These are phyloP conservation scores for Nadsonia commutata DNA, from an alignment of 1,139 yeast genomes.

Conservation along the genomic window DNA sequence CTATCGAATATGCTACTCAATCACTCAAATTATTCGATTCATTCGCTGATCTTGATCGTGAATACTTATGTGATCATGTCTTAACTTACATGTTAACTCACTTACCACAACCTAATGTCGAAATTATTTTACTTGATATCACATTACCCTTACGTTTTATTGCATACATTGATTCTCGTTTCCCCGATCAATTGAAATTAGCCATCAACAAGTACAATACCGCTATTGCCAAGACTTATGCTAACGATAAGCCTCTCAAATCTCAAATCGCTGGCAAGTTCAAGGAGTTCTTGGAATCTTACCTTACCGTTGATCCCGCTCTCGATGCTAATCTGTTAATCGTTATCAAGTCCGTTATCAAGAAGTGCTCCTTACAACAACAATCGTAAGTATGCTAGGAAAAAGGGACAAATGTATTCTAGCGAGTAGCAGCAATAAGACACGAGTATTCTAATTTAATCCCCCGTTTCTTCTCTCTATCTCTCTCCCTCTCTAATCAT, in stretches of 20 bases:
- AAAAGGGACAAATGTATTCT: too few species aligned
- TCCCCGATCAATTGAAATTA: conserved; percentile 49
- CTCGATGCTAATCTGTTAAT: conserved; percentile 16
- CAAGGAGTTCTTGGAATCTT: conserved; percentile 31
- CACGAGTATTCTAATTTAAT: too few species aligned
- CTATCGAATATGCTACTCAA: conserved; percentile 26
- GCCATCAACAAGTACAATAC: conserved; percentile 62
- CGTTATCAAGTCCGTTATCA: conserved; percentile 11
- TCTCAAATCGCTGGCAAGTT: conserved; percentile 28
- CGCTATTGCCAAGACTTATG: conserved; percentile 25
- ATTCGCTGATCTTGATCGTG: conserved; percentile 56
- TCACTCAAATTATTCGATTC: conserved; percentile 47
- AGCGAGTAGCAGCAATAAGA: too few species aligned
- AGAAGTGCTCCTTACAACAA: conserved; percentile 8
- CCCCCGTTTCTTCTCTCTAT: too few species aligned
- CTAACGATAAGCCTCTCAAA: conserved; percentile 23
- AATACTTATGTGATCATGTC: conserved; percentile 51
- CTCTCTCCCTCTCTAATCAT: too few species aligned
- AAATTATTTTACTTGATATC: conserved; percentile 35
- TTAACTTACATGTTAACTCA: conserved; percentile 32
- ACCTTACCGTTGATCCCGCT: conserved; percentile 13
- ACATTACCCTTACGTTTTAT: conserved; percentile 53
- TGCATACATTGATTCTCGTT: conserved; percentile 24
- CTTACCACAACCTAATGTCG: conserved; percentile 26
- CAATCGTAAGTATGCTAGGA: neutral